phyloP scores from a whole-genome alignment of 2,329 filamentous ascomycete species.

The Beauveria asiatica region DNA sequence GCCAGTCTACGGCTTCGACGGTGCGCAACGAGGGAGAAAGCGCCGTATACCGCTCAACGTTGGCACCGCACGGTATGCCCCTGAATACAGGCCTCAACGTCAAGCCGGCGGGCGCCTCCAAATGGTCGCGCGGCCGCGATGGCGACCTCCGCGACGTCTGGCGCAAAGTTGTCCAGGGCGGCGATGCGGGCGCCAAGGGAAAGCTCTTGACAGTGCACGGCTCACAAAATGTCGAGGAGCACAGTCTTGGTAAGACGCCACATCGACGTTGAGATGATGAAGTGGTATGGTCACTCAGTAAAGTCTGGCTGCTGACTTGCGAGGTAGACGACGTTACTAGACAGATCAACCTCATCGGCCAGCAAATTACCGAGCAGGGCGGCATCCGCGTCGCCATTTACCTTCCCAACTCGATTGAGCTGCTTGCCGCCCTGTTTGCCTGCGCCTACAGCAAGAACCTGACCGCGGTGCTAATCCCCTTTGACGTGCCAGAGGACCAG shows the following conservation, averaged over 20 bases:
- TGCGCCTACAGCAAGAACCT: conserved; percentile 78
- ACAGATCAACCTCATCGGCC: conserved; percentile 81
- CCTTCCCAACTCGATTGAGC: conserved; percentile 86
- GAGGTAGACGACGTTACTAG: conserved; percentile 60
- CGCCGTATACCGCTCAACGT: conserved; percentile 74
- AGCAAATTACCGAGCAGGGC: conserved; percentile 61
- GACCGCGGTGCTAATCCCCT: conserved; percentile 77
- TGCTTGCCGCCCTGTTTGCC: conserved; percentile 74
- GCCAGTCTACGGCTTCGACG: conserved; percentile 69
- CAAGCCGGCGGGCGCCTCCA: conserved; percentile 68
- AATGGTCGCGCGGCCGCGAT: conserved; percentile 75
- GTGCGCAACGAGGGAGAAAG: conserved; percentile 81
- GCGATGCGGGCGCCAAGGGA: conserved; percentile 59
- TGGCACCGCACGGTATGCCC: conserved; percentile 76
- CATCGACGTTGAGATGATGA: background rate
- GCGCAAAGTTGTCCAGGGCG: conserved; percentile 59
- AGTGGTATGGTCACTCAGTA: background rate
- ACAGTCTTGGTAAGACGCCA: conserved; percentile 46
- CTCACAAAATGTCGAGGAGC: conserved; percentile 63
- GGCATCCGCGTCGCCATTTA: conserved; percentile 78
- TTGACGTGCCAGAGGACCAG: conserved; percentile 61
- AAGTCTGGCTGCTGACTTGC: background rate
- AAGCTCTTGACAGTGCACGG: conserved; percentile 74
- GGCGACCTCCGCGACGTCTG: conserved; percentile 90
- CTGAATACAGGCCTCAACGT: conserved; percentile 72